Evolutionary conservation across 176 grass and related monocot species (phyloP), one percentile per base, ranked within the genome.

Genomic region (Carex scoparia): DNA sequence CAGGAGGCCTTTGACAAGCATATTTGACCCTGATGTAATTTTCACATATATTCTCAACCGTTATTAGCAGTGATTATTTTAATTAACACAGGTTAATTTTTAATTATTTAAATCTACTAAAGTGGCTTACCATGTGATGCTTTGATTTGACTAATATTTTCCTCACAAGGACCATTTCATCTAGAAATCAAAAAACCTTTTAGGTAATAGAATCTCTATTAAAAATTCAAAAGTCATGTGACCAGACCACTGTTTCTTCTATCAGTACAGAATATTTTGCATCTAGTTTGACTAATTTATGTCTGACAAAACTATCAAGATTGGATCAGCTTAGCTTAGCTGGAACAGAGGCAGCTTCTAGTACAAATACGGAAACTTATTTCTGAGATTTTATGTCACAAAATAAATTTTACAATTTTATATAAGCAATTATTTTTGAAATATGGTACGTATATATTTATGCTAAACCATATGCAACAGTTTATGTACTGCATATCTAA

Each of bases 71-170:
- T 77, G 49, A 42, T 70, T 79, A 48, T 44, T 11, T 78, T 46
- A 19, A 62, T 62, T 59, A 80, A n/a, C 78, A 62, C 27, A 55
- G 14, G 51, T 80, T 78, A 78, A 56, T 54, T 54, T 30, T 69
- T 13, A 69, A 69, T 80, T 61, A 59, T 80, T 79, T 80, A 35
- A 77, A 31, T 54, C 81, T 6, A 33, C 11, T 18, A 53, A 69
- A 69, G 44, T 67, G 10, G 63, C 13, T 83, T 46, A 83, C 10
- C 81, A 83, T 83, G 81, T 83, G 81, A 30, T 81, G 63, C 81
- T 83, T 65, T 69, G 81, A 83, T 83, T 83, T 83, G 81, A 83
- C 63, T 83, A 83, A 83, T 83, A 83, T 54, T 83, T 83, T 83
- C 46, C 59, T n/a, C 37, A 49, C 80, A 80, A 48, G 44, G 71